Evolutionary conservation across 1,284 basidiomycete species (phyloP), one percentile per base, ranked within the genome.

Genomic region (Malassezia japonica): DNA sequence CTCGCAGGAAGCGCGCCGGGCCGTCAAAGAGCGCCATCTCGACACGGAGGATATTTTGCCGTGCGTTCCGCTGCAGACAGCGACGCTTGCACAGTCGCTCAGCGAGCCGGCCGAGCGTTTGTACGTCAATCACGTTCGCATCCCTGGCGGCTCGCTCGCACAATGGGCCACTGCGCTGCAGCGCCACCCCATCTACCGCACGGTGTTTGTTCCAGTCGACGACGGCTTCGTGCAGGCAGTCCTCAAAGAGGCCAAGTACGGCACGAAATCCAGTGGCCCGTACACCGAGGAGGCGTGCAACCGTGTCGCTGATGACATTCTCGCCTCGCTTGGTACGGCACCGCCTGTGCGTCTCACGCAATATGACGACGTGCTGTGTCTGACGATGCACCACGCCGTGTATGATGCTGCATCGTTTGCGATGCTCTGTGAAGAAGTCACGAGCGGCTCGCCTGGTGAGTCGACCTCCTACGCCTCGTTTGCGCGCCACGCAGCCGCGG

Each of bases 381-480:
- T 60, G 42, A 66, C 54, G 3, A 18, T 54, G 36, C 60, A 62
- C 35, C 68, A 71, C 36, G 66, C 66, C 8, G 48, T 71, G 28
- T 71, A 67, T 46, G 68, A 71, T 38, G 68, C 66, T 1, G 62
- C 56, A 7, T 65, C 66, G 23, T 52, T 69, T 37, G 49, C 51
- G 20, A 40, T 59, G 49, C 49, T 67, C 5, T 38, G 57, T 10
- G 34, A 36, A 9, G 60, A 62, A 32, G 60, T 57, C 2, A 52
- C 57, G 1, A 24, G n/a, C 2, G 25, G 8, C 15, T 3, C 25
- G 27, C n/a, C 39, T 25, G 6, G 25, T 3, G 16, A 9, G 16
- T 15, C 20, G 16, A 10, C 38, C 15, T 9, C 8, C 3, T 42
- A 29, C 16, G 16, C 21, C 8, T 37, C 43, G 10, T 53, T 47